These are phyloP conservation scores for Xylaria longipes DNA, from an alignment of 495 filamentous ascomycete genomes.

Conservation along the genomic window DNA sequence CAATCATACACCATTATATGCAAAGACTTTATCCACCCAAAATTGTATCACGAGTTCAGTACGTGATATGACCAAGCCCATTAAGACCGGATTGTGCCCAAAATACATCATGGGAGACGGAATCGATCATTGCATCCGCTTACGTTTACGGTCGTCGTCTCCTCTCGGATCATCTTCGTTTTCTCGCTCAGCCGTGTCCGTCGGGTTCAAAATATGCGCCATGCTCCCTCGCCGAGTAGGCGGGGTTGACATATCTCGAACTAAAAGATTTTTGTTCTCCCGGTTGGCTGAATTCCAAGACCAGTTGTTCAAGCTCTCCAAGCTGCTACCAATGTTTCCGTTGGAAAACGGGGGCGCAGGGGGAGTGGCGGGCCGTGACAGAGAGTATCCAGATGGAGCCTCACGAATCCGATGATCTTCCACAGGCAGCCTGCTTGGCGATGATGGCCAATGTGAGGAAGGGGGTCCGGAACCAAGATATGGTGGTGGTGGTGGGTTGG, in stretches of 20 bases:
- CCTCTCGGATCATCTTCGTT: conserved; percentile 55
- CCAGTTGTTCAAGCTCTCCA: conserved; percentile 60
- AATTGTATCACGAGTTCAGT: conserved; percentile 27
- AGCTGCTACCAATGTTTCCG: conserved; percentile 44
- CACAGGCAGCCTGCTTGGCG: conserved; percentile 69
- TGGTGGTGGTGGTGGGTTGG: conserved; percentile 76
- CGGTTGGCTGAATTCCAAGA: conserved; percentile 57
- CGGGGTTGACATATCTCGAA: conserved; percentile 62
- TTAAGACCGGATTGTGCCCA: not conserved
- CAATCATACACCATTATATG: conserved; percentile 32
- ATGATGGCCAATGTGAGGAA: conserved; percentile 84
- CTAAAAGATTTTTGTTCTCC: conserved; percentile 51
- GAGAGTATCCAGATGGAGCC: conserved; percentile 81
- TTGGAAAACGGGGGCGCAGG: conserved; percentile 58
- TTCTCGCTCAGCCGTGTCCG: conserved; percentile 52
- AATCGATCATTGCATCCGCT: conserved; percentile 61
- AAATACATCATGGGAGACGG: not conserved
- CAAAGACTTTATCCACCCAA: conserved; percentile 19
- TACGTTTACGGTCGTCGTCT: conserved; percentile 77
- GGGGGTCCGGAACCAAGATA: conserved; percentile 73
- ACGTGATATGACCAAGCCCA: conserved; percentile 23
- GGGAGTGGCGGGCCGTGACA: conserved; percentile 80
- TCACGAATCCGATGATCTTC: conserved; percentile 85
- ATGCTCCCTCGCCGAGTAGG: conserved; percentile 64
- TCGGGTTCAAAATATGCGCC: conserved; percentile 76